Base-by-base conservation (phyloP, 2,329 filamentous ascomycete genomes). In the Fusarium sp. region DNA sequence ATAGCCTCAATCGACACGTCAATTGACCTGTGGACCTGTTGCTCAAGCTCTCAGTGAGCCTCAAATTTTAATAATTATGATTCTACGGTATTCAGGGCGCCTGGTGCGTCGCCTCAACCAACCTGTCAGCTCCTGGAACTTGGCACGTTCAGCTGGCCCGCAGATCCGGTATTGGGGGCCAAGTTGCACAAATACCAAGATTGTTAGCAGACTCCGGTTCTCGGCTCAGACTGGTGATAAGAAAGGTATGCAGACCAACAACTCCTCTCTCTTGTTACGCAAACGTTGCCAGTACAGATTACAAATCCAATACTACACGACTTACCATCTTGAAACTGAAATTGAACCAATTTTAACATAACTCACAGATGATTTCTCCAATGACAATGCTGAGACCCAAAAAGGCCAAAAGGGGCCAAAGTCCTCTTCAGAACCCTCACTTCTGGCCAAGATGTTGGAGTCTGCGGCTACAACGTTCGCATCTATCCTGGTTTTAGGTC, bases 391-490 rank as follows among this genome's bases (percentile, higher is more conserved):
- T 14, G 43, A 39, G 40, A 19, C 48, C 20, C 52, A 57, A 26
- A 45, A 58, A 56, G 46, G 33, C 6, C 44, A 59, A 20, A 45
- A 59, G 54, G 46, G 33, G 7, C 41, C 48, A 8, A 64, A 46
- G 14, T 51, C 39, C 41, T 67, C 70, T 32, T 50, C 62, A 30
- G 79, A 81, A 50, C 77, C 79, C 20, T 77, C 80, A 2, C 69
- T 87, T 11, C 70, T 80, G 5, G 79, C 82, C 39, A 92, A 90
- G 75, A 92, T 93, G 88, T 79, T 89, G 54, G 92, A 95, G 77
- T 83, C 90, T 7, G 92, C 91, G 4, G 89, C 89, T 10, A 94
- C 92, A 1, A 93, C 92, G 0, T 85, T 93, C 62, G 90, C 92
- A 26, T 93, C 90, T 22, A 90, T 95, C 56, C 71, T 90, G 13